Percentiles rank a stretch among this genome's conserved stretches.
These are phyloP conservation scores for Didymella segeticola DNA, from an alignment of 2,329 filamentous ascomycete species.

Conservation along the genomic window DNA sequence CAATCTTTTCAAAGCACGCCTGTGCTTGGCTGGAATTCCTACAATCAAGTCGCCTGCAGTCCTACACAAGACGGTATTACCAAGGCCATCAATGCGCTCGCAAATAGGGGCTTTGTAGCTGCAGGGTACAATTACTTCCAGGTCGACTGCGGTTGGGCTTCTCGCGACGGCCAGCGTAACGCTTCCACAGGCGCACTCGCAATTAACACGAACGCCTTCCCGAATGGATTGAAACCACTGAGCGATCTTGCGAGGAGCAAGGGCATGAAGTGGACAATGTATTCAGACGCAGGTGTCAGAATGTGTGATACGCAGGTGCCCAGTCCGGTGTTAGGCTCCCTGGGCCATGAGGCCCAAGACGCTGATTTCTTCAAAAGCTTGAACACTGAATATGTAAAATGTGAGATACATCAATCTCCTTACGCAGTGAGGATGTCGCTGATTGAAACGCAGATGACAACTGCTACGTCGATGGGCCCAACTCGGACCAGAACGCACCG, in stretches of 20 bases:
- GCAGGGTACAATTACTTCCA: constrained; percentile 31
- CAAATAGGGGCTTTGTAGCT: constrained; percentile 24
- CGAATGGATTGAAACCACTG: constrained; percentile 24
- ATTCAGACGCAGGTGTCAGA: constrained; percentile 28
- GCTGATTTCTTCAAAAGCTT: constrained; percentile 29
- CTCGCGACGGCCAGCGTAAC: constrained; percentile 25
- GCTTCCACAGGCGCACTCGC: constrained; percentile 24
- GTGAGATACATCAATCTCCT: background rate
- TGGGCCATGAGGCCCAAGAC: constrained; percentile 26
- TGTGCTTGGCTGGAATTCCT: constrained; percentile 29
- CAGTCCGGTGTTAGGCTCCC: constrained; percentile 23
- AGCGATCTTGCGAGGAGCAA: constrained; percentile 29
- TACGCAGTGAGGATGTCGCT: background rate
- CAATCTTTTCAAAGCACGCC: constrained; percentile 27
- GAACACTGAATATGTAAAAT: constrained; percentile 30
- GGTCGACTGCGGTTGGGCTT: constrained; percentile 28
- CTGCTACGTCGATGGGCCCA: constrained; percentile 26
- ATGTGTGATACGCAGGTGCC: constrained; percentile 28
- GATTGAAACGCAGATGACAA: constrained; percentile 22
- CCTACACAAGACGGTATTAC: constrained; percentile 24
- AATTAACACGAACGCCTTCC: constrained; percentile 21
- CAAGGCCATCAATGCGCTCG: constrained; percentile 24
- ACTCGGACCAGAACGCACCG: constrained; percentile 23
- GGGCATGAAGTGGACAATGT: constrained; percentile 35
- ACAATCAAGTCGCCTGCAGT: constrained; percentile 28